These are phyloP conservation scores for Alternaria metachromatica DNA, from an alignment of 2,329 filamentous ascomycete genomes.

Conservation along the genomic window DNA sequence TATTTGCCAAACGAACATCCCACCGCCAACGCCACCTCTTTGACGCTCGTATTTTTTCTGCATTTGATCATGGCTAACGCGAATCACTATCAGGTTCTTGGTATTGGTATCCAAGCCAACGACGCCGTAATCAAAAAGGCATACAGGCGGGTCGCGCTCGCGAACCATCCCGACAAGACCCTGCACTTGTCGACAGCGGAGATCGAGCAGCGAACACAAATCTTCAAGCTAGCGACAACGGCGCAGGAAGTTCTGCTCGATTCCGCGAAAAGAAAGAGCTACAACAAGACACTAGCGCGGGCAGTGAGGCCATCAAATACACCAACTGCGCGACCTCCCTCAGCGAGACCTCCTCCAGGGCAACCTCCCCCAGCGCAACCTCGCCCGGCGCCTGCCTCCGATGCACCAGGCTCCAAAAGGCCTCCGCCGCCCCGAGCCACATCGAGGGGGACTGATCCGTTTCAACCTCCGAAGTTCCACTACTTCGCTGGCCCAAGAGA, in stretches of 20 bases:
- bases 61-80: not conserved
- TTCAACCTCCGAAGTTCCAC: not conserved
- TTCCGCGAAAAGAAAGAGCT: not conserved
- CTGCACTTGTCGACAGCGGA: constrained; percentile 1
- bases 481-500: not conserved
- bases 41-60: not conserved
- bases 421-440: not conserved
- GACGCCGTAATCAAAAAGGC: constrained; percentile 5
- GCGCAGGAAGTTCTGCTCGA: not conserved
- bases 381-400: not conserved
- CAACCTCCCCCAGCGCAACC: not conserved
- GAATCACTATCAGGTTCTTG: constrained; percentile 10
- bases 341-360: not conserved
- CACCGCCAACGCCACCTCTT: not conserved
- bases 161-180: constrained; percentile 15
- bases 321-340: not conserved
- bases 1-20: not conserved
- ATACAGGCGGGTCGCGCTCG: constrained; percentile 1
- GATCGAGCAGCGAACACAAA: not conserved
- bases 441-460: not conserved
- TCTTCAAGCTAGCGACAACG: constrained; percentile 4
- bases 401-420: not conserved
- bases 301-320: not conserved
- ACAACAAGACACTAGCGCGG: not conserved
- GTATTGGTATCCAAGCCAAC: not conserved